Evolutionary conservation across 148 eudicot genomes (phyloP), one percentile per base, ranked within the genome.

Genomic region (Beta vulgaris): DNA sequence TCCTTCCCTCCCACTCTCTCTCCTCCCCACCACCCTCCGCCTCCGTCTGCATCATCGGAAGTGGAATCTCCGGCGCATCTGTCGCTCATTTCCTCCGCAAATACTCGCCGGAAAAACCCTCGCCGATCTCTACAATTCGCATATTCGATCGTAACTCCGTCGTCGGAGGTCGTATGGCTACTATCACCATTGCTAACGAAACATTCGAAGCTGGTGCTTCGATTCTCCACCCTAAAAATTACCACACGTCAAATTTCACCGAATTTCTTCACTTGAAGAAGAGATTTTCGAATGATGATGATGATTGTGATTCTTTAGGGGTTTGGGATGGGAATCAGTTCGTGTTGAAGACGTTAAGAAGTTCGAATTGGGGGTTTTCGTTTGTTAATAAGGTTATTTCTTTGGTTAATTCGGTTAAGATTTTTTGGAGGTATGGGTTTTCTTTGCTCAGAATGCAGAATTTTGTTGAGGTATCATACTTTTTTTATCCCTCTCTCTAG

Each of bases 151-250:
- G 83, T 21, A 81, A 87, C 82, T 77, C 40, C 69, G 67, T 85
- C 74, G 88, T 90, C 51, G 98, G 98, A 0, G 98, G 98, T 23
- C 93, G 97, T 35, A 90, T 91, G 97, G 86, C 97, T 28, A 90
- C 92, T 4, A 88, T 94, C 48, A 79, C 87, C 15, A 69, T 94
- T 46, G 76, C 82, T 59, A 89, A 86, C 31, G 85, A 91, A 21
- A 91, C 88, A 19, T 91, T 91, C 76, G 98, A 94, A 63, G 97
- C 98, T 36, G 98, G 97, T 18, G 98, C 88, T 2, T 87, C 97
- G 7, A 85, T 91, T 75, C 85, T 94, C 28, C 97, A 94, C 69
- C 96, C 97, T 3, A 85, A 84, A 73, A 94, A 94, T 64, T 90
- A 81, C 71, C 91, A 94, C 69, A 85, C 86, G 55, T 29, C 81